Evolutionary conservation across 169 alveolate genomes (phyloP), one percentile per base, ranked within the genome.

Genomic region (Pseudocohnilembus persalinus): DNA sequence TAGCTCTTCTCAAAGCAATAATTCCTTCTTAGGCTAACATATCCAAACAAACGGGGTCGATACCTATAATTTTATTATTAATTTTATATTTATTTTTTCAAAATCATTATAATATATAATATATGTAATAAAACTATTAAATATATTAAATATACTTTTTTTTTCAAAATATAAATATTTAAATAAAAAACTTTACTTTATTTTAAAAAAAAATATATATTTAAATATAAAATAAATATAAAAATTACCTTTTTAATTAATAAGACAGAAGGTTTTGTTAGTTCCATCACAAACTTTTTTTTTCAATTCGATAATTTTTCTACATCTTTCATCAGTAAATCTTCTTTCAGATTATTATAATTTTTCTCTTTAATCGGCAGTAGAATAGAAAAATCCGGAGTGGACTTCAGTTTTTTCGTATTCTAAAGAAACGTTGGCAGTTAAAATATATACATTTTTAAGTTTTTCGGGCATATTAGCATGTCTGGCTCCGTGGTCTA

Each of bases 31-130:
- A 97, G 15, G 99, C 99, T 74, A 99, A 91, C 98, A 99, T 91
- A 90, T 99, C 99, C 49, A 99, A 93, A 29, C 99, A 98, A 20
- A 99, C 98, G n/a, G 99, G 99, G 92, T 99, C 99, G 49, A 99
- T 98, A 73, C 87, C 68, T 49, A 49, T 49, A 20, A 11, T 11
- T 49, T 49, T 11, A 49, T 11, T 49, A 20, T n/a, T n/a, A n/a
- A n/a, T n/a, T n/a, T n/a, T n/a, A n/a, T n/a, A n/a, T n/a, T n/a
- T n/a, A n/a, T n/a, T n/a, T n/a, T n/a, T n/a, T n/a, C n/a, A n/a
- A n/a, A n/a, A n/a, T n/a, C n/a, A n/a, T n/a, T n/a, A n/a, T n/a
- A n/a, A n/a, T n/a, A n/a, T n/a, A n/a, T n/a, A n/a, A n/a, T n/a
- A n/a, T n/a, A n/a, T n/a, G n/a, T n/a, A n/a, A n/a, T n/a, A n/a